Percentiles rank a stretch among this genome's conserved stretches.
These are phyloP conservation scores for Microthlaspi erraticum DNA, from an alignment of 345 rosid genomes.

Conservation along the genomic window DNA sequence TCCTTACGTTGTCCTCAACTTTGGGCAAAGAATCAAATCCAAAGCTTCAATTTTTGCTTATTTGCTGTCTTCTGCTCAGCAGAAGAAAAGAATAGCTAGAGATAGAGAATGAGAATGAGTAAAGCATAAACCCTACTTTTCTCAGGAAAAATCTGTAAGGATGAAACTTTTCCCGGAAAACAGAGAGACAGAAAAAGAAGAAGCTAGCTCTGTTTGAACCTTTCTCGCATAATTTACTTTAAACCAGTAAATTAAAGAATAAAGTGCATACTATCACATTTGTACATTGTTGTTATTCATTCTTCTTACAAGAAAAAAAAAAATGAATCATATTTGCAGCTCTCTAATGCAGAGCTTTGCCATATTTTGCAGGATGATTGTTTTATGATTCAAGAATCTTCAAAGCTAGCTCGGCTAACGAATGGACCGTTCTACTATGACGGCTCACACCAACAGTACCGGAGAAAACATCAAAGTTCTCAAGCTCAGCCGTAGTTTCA, in stretches of 20 bases:
- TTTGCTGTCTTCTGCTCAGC: conserved; percentile 9
- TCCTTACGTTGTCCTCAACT: conserved; percentile 28
- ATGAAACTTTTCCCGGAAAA: conserved; percentile 9
- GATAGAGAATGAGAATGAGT: not conserved
- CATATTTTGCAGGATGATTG: not conserved
- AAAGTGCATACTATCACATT: conserved; percentile 2
- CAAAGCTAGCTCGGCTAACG: conserved; percentile 72
- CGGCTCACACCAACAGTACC: conserved; percentile 78
- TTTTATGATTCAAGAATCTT: conserved; percentile 56
- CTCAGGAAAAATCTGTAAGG: not conserved
- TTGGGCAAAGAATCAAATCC: conserved; percentile 40
- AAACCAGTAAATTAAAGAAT: conserved; percentile 30
- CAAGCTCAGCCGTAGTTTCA: conserved; percentile 84
- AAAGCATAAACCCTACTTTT: not conserved
- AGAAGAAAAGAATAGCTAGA: conserved; percentile 33
- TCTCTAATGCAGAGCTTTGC: conserved; percentile 32
- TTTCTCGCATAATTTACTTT: not conserved
- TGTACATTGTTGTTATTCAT: conserved; percentile 24
- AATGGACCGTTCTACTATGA: conserved; percentile 68
- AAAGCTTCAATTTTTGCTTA: conserved; percentile 39
- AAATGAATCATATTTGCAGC: conserved; percentile 25
- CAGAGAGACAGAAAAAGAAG: not conserved
- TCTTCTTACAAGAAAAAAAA: conserved; percentile 27
- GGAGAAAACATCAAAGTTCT: conserved; percentile 84
- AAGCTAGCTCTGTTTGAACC: not conserved